phyloP scores from a whole-genome alignment of 768 basidiomycete species.

The Lactarius sp. region DNA sequence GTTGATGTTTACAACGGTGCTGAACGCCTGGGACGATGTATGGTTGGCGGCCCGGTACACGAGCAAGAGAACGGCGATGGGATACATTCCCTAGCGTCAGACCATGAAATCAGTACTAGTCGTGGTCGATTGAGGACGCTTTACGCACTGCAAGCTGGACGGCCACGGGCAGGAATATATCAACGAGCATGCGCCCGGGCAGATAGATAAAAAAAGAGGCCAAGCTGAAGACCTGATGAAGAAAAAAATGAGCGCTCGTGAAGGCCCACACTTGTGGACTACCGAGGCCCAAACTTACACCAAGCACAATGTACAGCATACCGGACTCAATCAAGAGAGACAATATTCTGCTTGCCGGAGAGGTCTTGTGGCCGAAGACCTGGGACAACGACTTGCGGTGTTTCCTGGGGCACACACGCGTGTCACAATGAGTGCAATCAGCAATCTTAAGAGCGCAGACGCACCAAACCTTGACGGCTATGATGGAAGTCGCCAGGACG shows the following conservation, averaged over 20 bases:
- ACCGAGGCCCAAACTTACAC: not conserved
- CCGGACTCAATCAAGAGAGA: constrained; percentile 10
- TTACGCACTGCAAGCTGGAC: constrained; percentile 10
- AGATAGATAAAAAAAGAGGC: not conserved
- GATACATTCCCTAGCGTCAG: constrained; percentile 11
- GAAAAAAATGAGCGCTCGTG: not conserved
- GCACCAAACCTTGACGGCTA: constrained; percentile 2
- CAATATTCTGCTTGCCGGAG: not conserved
- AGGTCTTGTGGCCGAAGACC: not conserved
- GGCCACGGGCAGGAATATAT: not conserved
- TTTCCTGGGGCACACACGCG: not conserved
- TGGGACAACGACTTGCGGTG: not conserved
- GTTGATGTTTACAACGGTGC: not conserved
- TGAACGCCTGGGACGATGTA: not conserved
- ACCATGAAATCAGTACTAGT: not conserved
- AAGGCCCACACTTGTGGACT: not conserved
- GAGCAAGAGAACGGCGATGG: constrained; percentile 4
- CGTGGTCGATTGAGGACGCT: not conserved
- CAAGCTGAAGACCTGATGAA: not conserved
- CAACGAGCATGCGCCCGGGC: not conserved
- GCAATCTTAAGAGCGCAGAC: not conserved
- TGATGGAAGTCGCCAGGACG: constrained; percentile 3
- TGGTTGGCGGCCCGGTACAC: not conserved
- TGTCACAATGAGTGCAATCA: not conserved
- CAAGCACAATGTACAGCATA: constrained; percentile 5